Evolutionary conservation across 2,329 filamentous ascomycete genomes (phyloP).

Genomic region (Epichloe gansuensis): DNA sequence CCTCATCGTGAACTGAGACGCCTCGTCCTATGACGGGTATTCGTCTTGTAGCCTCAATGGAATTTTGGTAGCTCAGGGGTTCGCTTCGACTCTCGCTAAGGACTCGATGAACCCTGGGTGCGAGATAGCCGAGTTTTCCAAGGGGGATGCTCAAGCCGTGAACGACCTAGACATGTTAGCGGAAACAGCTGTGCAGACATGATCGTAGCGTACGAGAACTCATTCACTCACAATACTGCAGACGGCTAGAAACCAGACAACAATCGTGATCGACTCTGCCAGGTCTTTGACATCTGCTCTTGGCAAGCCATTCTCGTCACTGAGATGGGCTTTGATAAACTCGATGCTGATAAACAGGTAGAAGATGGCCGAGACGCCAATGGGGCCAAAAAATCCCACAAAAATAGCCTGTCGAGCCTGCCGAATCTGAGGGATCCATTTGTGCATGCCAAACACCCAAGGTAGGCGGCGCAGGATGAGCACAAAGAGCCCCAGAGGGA

Average conservation of each 20-base stretch:
- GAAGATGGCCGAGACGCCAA: conserved; percentile 82
- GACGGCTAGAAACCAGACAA: conserved; percentile 78
- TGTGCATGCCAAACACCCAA: conserved; percentile 60
- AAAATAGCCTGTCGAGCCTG: conserved; percentile 64
- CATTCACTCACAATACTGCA: conserved; percentile 60
- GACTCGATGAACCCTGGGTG: conserved; percentile 43
- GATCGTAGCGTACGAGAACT: not conserved
- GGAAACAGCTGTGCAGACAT: conserved; percentile 13
- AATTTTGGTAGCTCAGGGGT: not conserved
- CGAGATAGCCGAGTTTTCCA: conserved; percentile 50
- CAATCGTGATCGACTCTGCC: conserved; percentile 51
- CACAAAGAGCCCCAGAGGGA: conserved; percentile 62
- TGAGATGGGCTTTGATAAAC: conserved; percentile 47
- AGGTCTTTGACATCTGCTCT: conserved; percentile 54
- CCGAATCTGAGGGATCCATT: conserved; percentile 67
- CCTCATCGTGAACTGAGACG: not conserved
- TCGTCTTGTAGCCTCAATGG: not conserved
- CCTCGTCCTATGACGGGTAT: not conserved
- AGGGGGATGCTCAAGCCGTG: conserved; percentile 75
- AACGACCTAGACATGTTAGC: conserved; percentile 35
- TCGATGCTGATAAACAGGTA: conserved; percentile 74
- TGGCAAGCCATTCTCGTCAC: conserved; percentile 40
- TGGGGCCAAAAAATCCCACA: conserved; percentile 86
- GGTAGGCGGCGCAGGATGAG: conserved; percentile 67
- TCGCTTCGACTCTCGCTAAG: conserved; percentile 13